These are phyloP conservation scores for Dalbergia cultrata DNA, from an alignment of 306 rosid genomes.

Conservation along the genomic window DNA sequence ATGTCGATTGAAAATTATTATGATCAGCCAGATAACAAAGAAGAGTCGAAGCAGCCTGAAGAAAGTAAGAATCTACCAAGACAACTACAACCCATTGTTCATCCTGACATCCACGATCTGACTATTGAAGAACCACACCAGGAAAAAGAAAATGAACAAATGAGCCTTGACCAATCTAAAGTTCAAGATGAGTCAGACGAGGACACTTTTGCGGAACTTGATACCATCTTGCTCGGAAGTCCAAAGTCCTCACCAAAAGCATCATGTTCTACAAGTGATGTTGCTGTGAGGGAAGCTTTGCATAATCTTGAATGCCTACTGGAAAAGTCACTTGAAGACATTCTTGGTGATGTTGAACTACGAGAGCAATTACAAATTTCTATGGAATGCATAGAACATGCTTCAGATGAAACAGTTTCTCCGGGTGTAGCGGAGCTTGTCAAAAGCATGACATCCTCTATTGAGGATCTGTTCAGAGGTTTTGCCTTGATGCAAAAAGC, in stretches of 20 bases:
- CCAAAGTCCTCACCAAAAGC: conserved; percentile 8
- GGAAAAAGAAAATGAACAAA: conserved; percentile 3
- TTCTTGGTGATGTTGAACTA: conserved; percentile 15
- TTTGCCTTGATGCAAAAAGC: conserved; percentile 31
- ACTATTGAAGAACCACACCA: conserved; percentile 15
- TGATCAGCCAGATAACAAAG: not conserved
- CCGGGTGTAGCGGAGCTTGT: conserved; percentile 28
- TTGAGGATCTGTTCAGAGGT: not conserved
- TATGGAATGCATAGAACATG: conserved; percentile 31
- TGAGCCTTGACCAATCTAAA: not conserved
- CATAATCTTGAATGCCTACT: conserved; percentile 22
- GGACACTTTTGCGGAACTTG: conserved; percentile 34
- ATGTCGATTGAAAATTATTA: not conserved
- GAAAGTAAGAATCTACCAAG: not conserved
- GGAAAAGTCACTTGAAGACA: conserved; percentile 29
- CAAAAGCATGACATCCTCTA: conserved; percentile 18
- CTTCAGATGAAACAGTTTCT: conserved; percentile 5
- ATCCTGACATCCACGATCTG: conserved; percentile 7
- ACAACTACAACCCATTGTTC: conserved; percentile 16
- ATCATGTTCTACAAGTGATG: conserved; percentile 1
- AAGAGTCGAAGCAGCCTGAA: conserved; percentile 13
- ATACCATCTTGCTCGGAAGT: conserved; percentile 33
- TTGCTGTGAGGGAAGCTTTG: conserved; percentile 33
- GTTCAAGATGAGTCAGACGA: conserved; percentile 29
- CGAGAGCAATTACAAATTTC: not conserved